Evolutionary conservation across 192 early-diverging fungal genomes (phyloP).

Genomic region (Backusella tuberculispora): DNA sequence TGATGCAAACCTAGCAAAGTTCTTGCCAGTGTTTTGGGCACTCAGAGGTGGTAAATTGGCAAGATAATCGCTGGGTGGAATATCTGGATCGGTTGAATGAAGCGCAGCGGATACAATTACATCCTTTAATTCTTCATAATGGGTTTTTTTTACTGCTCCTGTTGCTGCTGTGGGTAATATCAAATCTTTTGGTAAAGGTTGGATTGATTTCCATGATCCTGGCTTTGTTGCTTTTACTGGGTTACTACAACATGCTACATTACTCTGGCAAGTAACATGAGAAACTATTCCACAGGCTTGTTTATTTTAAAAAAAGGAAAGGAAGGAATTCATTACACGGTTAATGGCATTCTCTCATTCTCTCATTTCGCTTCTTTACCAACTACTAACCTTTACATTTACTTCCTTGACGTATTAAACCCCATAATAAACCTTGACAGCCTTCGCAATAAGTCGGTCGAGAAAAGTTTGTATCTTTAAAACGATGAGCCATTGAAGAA

Average conservation of each 20-base stretch:
- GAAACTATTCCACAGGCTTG: conserved; percentile 51
- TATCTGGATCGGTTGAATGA: conserved; percentile 42
- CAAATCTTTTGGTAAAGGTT: background rate
- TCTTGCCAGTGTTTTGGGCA: conserved; percentile 68
- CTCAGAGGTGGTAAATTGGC: conserved; percentile 50
- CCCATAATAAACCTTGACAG: conserved; percentile 75
- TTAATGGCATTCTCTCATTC: background rate
- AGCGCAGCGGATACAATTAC: conserved; percentile 53
- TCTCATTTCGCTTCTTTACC: background rate
- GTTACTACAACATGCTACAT: conserved; percentile 25
- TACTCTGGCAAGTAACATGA: conserved; percentile 48
- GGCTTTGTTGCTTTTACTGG: conserved; percentile 10
- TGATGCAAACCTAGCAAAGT: conserved; percentile 70
- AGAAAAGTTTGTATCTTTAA: conserved; percentile 62
- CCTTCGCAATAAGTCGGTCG: conserved; percentile 68
- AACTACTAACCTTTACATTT: conserved; percentile 56
- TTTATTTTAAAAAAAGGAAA: background rate
- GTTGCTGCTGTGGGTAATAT: background rate
- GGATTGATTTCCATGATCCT: background rate
- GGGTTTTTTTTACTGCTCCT: background rate
- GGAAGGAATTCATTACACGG: background rate
- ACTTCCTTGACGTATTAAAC: conserved; percentile 66
- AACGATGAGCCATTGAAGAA: conserved; percentile 49
- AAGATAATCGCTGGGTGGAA: conserved; percentile 49
- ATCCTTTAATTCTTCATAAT: conserved; percentile 35